Base-by-base conservation (phyloP, 768 basidiomycete genomes). In the Amanita polypyramis region DNA sequence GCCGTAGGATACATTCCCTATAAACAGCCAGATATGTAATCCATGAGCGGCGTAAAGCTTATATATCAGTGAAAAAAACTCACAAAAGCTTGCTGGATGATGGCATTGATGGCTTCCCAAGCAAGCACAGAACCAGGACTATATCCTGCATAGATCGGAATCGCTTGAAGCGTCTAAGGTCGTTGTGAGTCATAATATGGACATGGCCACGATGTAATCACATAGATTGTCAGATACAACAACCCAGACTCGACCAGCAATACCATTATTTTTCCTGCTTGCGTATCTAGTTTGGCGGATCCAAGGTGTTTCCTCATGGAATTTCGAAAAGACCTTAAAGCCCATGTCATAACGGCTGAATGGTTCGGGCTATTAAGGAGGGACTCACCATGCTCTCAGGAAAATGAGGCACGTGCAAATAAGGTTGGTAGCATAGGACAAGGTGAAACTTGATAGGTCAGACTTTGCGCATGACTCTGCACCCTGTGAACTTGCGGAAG, bases 361-460 rank as follows among this genome's bases (percentile, higher is more conserved):
- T n/a, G n/a, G n/a, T n/a, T n/a, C n/a, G n/a, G n/a, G n/a, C n/a
- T n/a, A n/a, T n/a, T n/a, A n/a, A n/a, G 25, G 25, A 7, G 25
- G 25, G 25, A 27, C 57, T 2, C 30, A 58, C 62, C 62, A 64
- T 45, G 60, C 51, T 29, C 57, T 55, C 43, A 54, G 58, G 19
- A 59, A 55, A 17, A 64, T 61, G n/a, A 64, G 55, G 6, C 40
- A 8, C 4, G 62, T 64, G 43, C 61, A 62, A 27, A 62, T 55
- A 40, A 62, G 57, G 30, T 62, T 62, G 0, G 62, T 63, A 0
- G 58, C 58, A 23, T 57, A 63, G 1, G 62, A 63, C 14, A 63
- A 48, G 10, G 57, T 60, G 40, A 58, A 62, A 43, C 60, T 63
- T n/a, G 58, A 56, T 21, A 60, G 53, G 45, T 61, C 58, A 1